These are phyloP conservation scores for Tetragonia tetragonoides DNA, from an alignment of 148 eudicot species.

Conservation along the genomic window DNA sequence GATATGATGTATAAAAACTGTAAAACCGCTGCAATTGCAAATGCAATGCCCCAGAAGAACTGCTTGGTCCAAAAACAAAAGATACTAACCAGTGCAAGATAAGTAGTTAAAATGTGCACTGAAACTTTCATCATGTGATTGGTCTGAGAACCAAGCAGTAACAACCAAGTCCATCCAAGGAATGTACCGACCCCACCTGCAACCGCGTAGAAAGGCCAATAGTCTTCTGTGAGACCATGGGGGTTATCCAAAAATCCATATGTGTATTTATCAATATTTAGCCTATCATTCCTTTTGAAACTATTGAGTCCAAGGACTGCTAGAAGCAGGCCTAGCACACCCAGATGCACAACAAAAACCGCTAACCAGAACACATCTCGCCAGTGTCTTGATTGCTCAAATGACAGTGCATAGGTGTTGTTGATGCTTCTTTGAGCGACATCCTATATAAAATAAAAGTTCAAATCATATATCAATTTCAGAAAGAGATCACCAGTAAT, in stretches of 20 bases:
- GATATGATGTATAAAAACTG: conserved; percentile 92
- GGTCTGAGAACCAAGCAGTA: conserved; percentile 77
- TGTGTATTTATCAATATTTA: conserved; percentile 71
- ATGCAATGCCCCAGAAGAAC: conserved; percentile 86
- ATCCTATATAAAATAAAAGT: conserved; percentile 36
- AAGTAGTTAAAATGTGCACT: conserved; percentile 84
- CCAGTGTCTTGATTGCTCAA: conserved; percentile 77
- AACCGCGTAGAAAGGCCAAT: conserved; percentile 90
- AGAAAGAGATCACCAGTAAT: too few species aligned
- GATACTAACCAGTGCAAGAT: conserved; percentile 88
- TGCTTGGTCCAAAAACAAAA: conserved; percentile 81
- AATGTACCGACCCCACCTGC: conserved; percentile 83
- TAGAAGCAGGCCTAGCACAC: conserved; percentile 54
- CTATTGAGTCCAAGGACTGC: conserved; percentile 83
- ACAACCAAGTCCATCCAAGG: conserved; percentile 86
- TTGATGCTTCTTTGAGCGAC: conserved; percentile 43
- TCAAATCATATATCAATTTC: background rate
- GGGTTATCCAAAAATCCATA: conserved; percentile 48
- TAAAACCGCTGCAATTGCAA: conserved; percentile 77
- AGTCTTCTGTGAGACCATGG: conserved; percentile 78
- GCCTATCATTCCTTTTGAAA: conserved; percentile 69
- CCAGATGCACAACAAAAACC: conserved; percentile 66
- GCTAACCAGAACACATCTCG: conserved; percentile 86
- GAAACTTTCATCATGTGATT: conserved; percentile 84
- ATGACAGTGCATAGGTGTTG: conserved; percentile 44